These are phyloP conservation scores for Microthyrium microscopicum DNA, from an alignment of 2,329 filamentous ascomycete genomes.

Conservation along the genomic window DNA sequence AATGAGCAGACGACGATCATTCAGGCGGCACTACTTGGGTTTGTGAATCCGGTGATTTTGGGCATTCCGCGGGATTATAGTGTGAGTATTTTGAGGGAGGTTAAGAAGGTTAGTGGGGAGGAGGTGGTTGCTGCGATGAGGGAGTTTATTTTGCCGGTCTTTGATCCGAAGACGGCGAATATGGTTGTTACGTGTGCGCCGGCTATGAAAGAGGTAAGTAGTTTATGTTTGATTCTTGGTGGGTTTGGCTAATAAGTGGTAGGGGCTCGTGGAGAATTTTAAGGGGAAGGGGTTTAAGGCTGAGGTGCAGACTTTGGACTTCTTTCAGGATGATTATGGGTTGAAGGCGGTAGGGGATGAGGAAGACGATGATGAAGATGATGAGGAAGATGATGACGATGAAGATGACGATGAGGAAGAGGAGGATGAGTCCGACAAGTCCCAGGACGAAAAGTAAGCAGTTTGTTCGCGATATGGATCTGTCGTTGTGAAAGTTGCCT, in stretches of 20 bases:
- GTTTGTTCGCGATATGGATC: no score
- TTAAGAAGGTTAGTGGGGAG: conserved; percentile 57
- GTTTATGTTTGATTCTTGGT: conserved; percentile 8
- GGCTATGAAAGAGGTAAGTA: conserved; percentile 64
- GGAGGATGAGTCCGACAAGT: conserved; percentile 30
- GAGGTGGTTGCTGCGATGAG: conserved; percentile 61
- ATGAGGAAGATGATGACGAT: conserved; percentile 30
- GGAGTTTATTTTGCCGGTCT: conserved; percentile 62
- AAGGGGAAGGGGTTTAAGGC: conserved; percentile 62
- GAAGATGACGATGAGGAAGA: conserved; percentile 33
- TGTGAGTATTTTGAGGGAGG: conserved; percentile 56
- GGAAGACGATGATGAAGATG: conserved; percentile 42
- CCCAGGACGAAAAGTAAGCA: conserved; percentile 13
- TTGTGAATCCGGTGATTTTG: conserved; percentile 63
- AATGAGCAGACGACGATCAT: conserved; percentile 80
- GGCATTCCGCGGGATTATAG: conserved; percentile 64
- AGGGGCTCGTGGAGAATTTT: conserved; percentile 65
- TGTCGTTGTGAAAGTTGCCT: no score
- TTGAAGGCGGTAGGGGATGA: conserved; percentile 46
- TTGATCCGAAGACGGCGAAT: conserved; percentile 65
- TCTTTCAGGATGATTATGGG: conserved; percentile 85
- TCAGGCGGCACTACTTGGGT: conserved; percentile 67
- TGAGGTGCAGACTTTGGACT: conserved; percentile 52
- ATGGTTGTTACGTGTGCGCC: conserved; percentile 77
- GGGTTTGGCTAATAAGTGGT: conserved; percentile 10